These are phyloP conservation scores for Lasiosphaeriaceae sp. DNA, from an alignment of 495 filamentous ascomycete species.

Conservation along the genomic window DNA sequence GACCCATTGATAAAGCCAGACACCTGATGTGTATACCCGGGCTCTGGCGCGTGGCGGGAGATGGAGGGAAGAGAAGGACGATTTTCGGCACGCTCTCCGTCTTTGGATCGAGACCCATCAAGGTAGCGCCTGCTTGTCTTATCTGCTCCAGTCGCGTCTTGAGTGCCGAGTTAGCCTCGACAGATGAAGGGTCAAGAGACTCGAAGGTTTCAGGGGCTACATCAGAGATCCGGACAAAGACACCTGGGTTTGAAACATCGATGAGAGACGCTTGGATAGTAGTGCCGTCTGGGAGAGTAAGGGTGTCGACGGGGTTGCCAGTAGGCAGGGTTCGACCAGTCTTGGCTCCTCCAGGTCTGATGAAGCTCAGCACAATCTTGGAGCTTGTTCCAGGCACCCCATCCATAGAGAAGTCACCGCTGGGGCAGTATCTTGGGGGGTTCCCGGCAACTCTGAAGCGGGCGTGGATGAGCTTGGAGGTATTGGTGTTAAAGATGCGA, in stretches of 20 bases:
- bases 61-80: slow-evolving; percentile 50
- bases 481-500: slow-evolving; percentile 49
- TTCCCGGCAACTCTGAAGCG: slow-evolving; percentile 44
- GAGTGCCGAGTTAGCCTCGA: slow-evolving; percentile 44
- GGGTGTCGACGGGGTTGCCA: slow-evolving; percentile 49
- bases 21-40: slow-evolving; percentile 42
- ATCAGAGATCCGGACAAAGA: slow-evolving; percentile 56
- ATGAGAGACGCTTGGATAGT: slow-evolving; percentile 44
- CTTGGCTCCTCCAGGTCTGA: slow-evolving; percentile 63
- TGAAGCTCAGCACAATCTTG: slow-evolving; percentile 57
- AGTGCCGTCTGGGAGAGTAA: slow-evolving; percentile 51
- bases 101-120: slow-evolving; percentile 59
- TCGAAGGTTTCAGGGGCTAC: slow-evolving; percentile 40
- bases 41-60: slow-evolving; percentile 4
- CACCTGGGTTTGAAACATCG: slow-evolving; percentile 65
- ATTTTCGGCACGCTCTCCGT: slow-evolving; percentile 65
- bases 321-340: slow-evolving; percentile 66
- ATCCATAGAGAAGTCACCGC: slow-evolving; percentile 60
- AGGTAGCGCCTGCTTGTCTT: slow-evolving; percentile 53
- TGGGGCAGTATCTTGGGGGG: slow-evolving; percentile 35
- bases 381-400: slow-evolving; percentile 60
- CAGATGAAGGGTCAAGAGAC: slow-evolving; percentile 49
- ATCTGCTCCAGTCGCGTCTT: slow-evolving; percentile 57
- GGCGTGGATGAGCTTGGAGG: slow-evolving; percentile 43
- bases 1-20: slow-evolving; percentile 47